Evolutionary conservation across 805 yeast genomes (phyloP).

Genomic region (Danielia reshetovae): DNA sequence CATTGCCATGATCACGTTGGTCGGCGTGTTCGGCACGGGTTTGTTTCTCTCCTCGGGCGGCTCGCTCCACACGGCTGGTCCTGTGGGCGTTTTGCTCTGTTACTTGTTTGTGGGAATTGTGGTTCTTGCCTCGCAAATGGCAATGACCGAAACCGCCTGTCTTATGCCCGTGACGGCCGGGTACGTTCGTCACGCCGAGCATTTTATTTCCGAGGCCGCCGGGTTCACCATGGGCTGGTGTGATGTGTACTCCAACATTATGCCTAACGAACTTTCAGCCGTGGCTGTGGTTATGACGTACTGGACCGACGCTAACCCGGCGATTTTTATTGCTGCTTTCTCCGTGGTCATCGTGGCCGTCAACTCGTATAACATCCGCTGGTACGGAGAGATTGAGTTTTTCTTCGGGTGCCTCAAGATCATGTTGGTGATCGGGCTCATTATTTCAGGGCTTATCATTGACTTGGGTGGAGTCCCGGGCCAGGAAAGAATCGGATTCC

Average conservation of each 20-base stretch:
- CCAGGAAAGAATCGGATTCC: slow-evolving; percentile 24
- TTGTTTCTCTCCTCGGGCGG: slow-evolving; percentile 53
- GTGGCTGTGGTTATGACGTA: slow-evolving; percentile 21
- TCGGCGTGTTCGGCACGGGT: slow-evolving; percentile 44
- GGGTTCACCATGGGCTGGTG: slow-evolving; percentile 48
- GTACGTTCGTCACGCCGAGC: slow-evolving; percentile 32
- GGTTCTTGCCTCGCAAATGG: slow-evolving; percentile 36
- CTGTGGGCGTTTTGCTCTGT: slow-evolving; percentile 16
- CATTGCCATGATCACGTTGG: slow-evolving; percentile 9
- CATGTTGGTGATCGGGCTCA: slow-evolving; percentile 16
- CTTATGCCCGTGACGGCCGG: slow-evolving; percentile 38
- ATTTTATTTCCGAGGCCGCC: slow-evolving; percentile 41
- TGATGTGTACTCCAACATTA: slow-evolving; percentile 27
- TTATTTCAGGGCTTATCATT: slow-evolving; percentile 1
- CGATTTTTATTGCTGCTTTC: slow-evolving; percentile 22
- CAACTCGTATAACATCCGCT: slow-evolving; percentile 31
- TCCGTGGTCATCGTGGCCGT: slow-evolving; percentile 18
- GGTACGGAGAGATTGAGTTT: slow-evolving; percentile 29
- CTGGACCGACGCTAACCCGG: slow-evolving; percentile 25
- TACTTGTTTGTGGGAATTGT: slow-evolving; percentile 24
- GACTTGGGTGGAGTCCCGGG: slow-evolving; percentile 13
- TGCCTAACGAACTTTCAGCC: slow-evolving; percentile 40
- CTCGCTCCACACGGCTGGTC: slow-evolving; percentile 48
- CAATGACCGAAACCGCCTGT: slow-evolving; percentile 36
- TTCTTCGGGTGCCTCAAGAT: slow-evolving; percentile 23